phyloP scores from a whole-genome alignment of 1,139 yeast genomes.

The Geotrichum citri-aurantii region DNA sequence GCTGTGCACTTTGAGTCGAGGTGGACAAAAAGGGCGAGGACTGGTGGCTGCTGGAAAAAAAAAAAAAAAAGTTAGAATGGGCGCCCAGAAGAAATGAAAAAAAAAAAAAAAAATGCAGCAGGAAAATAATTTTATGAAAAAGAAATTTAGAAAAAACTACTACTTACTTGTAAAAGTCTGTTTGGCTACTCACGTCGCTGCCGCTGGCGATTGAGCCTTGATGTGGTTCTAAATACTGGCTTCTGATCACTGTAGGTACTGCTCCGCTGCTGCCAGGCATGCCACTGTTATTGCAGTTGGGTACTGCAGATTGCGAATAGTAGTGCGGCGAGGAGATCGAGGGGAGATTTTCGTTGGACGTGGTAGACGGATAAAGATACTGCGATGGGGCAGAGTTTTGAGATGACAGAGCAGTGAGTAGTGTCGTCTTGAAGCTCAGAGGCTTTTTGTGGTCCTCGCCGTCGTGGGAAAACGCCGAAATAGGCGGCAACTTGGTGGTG shows the following conservation, averaged over 20 bases:
- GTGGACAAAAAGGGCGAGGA: background rate
- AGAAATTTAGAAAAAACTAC: background rate
- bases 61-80: background rate
- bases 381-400: background rate
- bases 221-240: background rate
- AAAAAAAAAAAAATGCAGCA: background rate
- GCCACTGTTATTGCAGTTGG: background rate
- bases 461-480: background rate
- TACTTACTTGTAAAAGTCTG: background rate
- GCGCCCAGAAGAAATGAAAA: background rate
- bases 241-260: background rate
- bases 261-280: background rate
- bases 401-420: background rate
- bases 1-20: conserved; percentile 1
- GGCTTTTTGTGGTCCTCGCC: background rate
- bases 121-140: background rate
- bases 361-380: background rate
- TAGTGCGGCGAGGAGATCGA: background rate
- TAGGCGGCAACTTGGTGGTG: background rate
- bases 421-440: background rate
- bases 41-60: background rate
- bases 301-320: background rate
- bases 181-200: background rate
- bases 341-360: background rate
- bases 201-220: background rate